Base-by-base conservation (phyloP, 2,329 filamentous ascomycete genomes). In the Grosmannia clavigera region DNA sequence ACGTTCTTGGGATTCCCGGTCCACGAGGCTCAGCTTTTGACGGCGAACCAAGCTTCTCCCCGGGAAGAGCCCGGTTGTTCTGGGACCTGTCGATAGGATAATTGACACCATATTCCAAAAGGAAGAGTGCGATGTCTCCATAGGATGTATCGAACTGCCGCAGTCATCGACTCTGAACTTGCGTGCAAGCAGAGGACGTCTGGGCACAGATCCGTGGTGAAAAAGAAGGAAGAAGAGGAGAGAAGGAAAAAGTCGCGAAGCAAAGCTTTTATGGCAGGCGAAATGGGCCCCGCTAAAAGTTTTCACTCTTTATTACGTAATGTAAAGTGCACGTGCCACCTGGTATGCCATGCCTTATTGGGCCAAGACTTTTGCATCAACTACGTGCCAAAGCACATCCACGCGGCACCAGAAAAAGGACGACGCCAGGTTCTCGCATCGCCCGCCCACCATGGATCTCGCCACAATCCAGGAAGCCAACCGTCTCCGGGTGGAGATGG, bases 51-150 rank as follows among this genome's bases (percentile, higher is more conserved):
- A 81, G 82, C 80, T 79, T 66, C 62, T 54, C 76, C 76, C 74
- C 74, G 74, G 77, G 22, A 55, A 58, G 33, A 76, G 73, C 35
- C 78, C 78, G 75, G 74, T 76, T 82, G 70, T 74, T 96, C 86
- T 95, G 74, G 89, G 86, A 94, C 85, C 88, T 94, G 91, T 95
- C 90, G 88, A 91, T 89, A 84, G 87, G 88, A 92, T 27, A 78
- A 90, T 87, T 85, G 81, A 88, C 86, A 91, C 83, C 88, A 90
- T 85, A 75, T 52, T 55, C 57, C 57, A 14, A 40, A 52, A 61
- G 29, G 38, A 54, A 60, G 60, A 69, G 71, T 74, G 73, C 75
- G 82, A 85, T 89, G 87, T 85, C 86, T 91, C 88, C 88, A 85
- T 90, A 65, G 73, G 71, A 70, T 76, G 81, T 84, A 90, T 89